Conservation (phyloP, 108 stramenopile genomes). For the Skeletonema marinoi region DNA sequence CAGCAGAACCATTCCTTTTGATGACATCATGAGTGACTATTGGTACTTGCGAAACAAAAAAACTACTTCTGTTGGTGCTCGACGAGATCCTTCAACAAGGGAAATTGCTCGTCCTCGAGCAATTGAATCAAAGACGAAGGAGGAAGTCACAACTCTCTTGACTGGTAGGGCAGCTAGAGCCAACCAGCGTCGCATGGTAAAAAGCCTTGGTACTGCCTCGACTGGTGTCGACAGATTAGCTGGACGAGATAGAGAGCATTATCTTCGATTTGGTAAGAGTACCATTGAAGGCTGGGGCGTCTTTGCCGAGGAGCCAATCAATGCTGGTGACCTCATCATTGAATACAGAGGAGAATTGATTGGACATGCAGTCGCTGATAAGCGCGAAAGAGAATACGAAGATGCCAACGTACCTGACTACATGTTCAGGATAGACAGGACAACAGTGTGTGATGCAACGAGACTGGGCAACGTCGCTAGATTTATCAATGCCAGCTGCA, state of each 20-base stretch:
- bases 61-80: constrained; percentile 4
- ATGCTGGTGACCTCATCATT: constrained; percentile 79
- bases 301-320: constrained; percentile 69
- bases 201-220: constrained; percentile 50
- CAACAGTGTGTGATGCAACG: constrained; percentile 84
- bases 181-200: constrained; percentile 70
- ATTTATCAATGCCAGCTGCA: constrained; percentile 96
- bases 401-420: constrained; percentile 88
- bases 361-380: constrained; percentile 86
- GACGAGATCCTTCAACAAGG: constrained; percentile 13
- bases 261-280: constrained; percentile 72
- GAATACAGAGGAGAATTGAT: constrained; percentile 96
- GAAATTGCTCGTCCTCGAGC: constrained; percentile 22
- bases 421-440: constrained; percentile 93
- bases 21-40: constrained; percentile 22
- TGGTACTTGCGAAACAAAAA: constrained; percentile 19
- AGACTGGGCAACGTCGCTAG: constrained; percentile 92
- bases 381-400: constrained; percentile 90
- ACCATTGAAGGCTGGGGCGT: constrained; percentile 88
- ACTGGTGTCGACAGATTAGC: constrained; percentile 58
- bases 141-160: constrained; percentile 46
- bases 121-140: constrained; percentile 22
- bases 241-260: constrained; percentile 62
- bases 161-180: constrained; percentile 67
- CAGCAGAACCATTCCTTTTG: constrained; percentile 37